Conservation (phyloP, 176 grass and related monocot genomes). For the Saccharum officinarum region DNA sequence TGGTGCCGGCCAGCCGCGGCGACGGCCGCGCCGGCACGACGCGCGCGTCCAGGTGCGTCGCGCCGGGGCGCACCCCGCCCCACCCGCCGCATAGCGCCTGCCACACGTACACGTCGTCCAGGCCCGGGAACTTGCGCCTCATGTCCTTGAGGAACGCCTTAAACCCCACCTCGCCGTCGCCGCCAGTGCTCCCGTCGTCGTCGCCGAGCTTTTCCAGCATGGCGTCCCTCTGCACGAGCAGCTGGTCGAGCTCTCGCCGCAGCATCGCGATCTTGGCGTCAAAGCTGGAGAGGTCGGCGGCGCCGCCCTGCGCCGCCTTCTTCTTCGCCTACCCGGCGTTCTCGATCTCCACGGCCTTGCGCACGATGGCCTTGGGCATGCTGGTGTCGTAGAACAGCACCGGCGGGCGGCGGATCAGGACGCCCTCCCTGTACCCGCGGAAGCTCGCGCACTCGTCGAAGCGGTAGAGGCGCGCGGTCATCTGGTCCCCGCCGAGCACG, state of each 20-base stretch:
- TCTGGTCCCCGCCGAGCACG: conserved; percentile 69
- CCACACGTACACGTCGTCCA: conserved; percentile 77
- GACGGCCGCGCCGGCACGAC: neutral
- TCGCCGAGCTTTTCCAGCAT: neutral
- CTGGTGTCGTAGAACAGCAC: conserved; percentile 7
- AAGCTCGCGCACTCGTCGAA: conserved; percentile 66
- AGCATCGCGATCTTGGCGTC: neutral
- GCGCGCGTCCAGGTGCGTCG: conserved; percentile 18
- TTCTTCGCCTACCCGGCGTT: conserved; percentile 21
- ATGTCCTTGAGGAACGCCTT: conserved; percentile 66
- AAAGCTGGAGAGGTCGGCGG: neutral
- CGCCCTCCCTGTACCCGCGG: conserved; percentile 48
- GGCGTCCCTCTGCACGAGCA: conserved; percentile 1
- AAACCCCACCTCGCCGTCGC: no score
- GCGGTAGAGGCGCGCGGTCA: conserved; percentile 60
- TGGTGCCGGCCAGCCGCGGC: conserved; percentile 44
- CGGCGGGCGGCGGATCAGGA: neutral
- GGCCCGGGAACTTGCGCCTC: conserved; percentile 32
- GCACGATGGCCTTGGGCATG: conserved; percentile 20
- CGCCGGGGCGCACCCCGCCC: conserved; percentile 54
- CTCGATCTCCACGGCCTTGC: conserved; percentile 40
- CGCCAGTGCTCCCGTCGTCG: no score
- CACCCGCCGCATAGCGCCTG: conserved; percentile 68
- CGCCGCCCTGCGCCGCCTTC: neutral
- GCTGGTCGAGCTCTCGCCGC: neutral